phyloP scores from a whole-genome alignment of 2,329 filamentous ascomycete species.

The Ceratocystis cubensis region DNA sequence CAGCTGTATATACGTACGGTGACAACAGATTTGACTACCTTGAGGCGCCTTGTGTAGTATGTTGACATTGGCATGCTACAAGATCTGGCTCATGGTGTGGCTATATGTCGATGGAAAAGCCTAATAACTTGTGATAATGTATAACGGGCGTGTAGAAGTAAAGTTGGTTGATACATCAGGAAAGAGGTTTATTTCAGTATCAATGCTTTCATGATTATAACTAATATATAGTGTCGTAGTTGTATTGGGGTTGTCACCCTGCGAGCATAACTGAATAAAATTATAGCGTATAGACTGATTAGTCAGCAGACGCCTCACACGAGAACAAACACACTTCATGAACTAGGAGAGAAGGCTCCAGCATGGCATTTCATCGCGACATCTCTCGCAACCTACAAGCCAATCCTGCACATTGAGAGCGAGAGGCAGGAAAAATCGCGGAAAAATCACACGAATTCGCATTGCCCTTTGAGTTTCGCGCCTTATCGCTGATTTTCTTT shows the following conservation, averaged over 20 bases:
- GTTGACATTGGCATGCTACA: background rate
- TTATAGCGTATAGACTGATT: constrained; percentile 14
- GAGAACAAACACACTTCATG: background rate
- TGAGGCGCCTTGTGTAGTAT: no score
- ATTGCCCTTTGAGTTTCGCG: background rate
- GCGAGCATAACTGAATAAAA: background rate
- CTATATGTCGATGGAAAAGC: background rate
- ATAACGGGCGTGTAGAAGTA: background rate
- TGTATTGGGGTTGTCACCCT: background rate
- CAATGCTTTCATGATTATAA: background rate
- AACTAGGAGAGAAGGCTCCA: background rate
- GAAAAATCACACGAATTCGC: background rate
- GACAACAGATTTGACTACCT: no score
- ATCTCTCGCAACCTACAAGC: background rate
- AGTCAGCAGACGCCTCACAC: background rate
- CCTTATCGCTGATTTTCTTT: background rate
- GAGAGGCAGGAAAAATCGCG: background rate
- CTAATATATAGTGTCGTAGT: background rate
- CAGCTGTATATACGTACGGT: no score
- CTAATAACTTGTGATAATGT: background rate
- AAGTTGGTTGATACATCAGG: background rate
- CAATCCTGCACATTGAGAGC: background rate
- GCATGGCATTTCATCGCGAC: background rate
- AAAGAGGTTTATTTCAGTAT: background rate
- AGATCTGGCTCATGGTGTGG: background rate